Evolutionary conservation across 176 grass and related monocot species (phyloP), one percentile per base, ranked within the genome.

Genomic region (Triticum urartu): DNA sequence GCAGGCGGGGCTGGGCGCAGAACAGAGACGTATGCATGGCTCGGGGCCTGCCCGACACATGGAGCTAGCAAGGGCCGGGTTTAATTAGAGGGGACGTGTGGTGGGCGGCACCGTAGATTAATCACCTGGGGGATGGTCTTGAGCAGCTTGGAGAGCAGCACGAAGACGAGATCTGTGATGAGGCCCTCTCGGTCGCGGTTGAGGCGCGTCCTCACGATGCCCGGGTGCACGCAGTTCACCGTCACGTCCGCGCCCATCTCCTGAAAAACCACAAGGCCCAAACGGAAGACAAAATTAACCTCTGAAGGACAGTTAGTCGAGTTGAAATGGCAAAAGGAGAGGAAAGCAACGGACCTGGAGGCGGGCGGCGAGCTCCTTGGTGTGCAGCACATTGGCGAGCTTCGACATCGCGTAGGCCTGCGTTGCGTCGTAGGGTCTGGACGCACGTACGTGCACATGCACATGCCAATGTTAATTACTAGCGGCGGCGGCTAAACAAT

Each of bases 61-160:
- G 13, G 48, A 52, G 48, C 45, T 48, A 48, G 12, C 45, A 14
- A 48, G 3, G 45, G 47, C 47, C 47, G 47, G 47, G 47, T 1
- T 50, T 50, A 50, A 50, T 50, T 50, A 50, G 13, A 3, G 47
- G 13, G 11, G 43, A 13, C 0, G 1, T 40, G 60, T 79, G 36
- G 68, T 24, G 5, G 3, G 47, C 4, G 4, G 1, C 13, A 50
- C 50, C 14, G 13, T 54, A 5, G 15, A 47, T 33, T 84, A 21
- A 59, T 92, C 86, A 98, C 97, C 93, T 98, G 97, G 43, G 94
- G 97, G 81, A 94, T 98, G 56, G 92, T 94, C 75, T 98, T 98
- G 38, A 98, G 97, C 84, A 98, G 92, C 94, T 92, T 98, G 71
- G 91, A 94, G 17, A 93, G 77, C 30, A 98, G 90, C 80, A 96